Conservation (phyloP, 345 rosid species). For the Orychophragmus violaceus region DNA sequence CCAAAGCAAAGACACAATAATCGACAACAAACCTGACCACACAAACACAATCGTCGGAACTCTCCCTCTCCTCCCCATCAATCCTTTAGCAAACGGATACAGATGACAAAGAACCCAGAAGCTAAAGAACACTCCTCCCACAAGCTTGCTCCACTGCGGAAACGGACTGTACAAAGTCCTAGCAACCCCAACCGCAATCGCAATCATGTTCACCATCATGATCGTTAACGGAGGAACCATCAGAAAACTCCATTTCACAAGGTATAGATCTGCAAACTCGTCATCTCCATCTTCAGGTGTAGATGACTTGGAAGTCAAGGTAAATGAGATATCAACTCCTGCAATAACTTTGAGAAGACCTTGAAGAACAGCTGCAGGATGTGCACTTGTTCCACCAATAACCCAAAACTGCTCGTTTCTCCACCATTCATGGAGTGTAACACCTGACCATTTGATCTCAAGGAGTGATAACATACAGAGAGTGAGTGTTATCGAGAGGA, state of each 20-base stretch:
- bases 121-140: slow-evolving; percentile 1
- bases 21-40: slow-evolving; percentile 71
- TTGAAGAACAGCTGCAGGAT: background rate
- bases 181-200: background rate
- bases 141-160: background rate
- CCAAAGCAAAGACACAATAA: slow-evolving; percentile 65
- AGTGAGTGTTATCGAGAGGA: background rate
- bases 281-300: background rate
- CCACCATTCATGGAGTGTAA: background rate
- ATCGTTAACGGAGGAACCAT: background rate
- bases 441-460: background rate
- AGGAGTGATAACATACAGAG: background rate
- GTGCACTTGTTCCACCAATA: background rate
- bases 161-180: background rate
- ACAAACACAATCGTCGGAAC: slow-evolving; percentile 70
- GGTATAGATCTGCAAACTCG: background rate
- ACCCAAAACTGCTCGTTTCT: background rate
- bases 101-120: background rate
- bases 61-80: slow-evolving; percentile 76
- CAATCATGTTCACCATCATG: background rate
- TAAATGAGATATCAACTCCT: background rate
- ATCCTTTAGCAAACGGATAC: slow-evolving; percentile 56
- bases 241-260: background rate
- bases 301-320: background rate
- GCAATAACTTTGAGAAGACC: background rate